phyloP scores from a whole-genome alignment of 2,329 filamentous ascomycete genomes.

The Herpomyces periplanetae region DNA sequence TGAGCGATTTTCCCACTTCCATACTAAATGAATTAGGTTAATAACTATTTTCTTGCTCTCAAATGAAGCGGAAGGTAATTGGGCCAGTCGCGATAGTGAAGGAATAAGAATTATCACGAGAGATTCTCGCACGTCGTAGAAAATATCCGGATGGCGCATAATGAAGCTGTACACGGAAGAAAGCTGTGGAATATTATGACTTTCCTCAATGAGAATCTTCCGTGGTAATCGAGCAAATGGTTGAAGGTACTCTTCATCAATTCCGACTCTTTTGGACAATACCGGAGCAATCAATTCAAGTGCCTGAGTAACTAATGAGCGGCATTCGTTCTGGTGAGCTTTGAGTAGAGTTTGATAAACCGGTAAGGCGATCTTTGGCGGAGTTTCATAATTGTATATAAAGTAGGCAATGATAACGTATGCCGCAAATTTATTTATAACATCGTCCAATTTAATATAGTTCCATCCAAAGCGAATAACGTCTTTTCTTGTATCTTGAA shows the following conservation, averaged over 20 bases:
- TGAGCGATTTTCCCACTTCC: conserved; percentile 34
- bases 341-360: conserved; percentile 69
- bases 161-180: conserved; percentile 93
- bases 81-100: conserved; percentile 52
- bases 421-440: conserved; percentile 93
- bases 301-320: conserved; percentile 64
- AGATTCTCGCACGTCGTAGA: conserved; percentile 75
- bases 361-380: conserved; percentile 71
- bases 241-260: conserved; percentile 28
- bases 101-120: conserved; percentile 61
- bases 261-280: conserved; percentile 37
- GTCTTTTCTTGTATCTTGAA: conserved; percentile 75
- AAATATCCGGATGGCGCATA: conserved; percentile 58
- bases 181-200: conserved; percentile 72
- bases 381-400: conserved; percentile 83
- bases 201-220: conserved; percentile 68
- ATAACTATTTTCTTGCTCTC: conserved; percentile 71
- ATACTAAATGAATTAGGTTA: conserved; percentile 60
- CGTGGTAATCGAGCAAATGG: conserved; percentile 66
- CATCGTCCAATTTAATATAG: conserved; percentile 86
- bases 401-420: conserved; percentile 94
- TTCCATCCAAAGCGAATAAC: conserved; percentile 99
- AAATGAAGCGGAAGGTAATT: conserved; percentile 40
- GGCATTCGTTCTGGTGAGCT: conserved; percentile 77
- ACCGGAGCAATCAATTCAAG: conserved; percentile 82